These are phyloP conservation scores for Tricholoma bakamatsutake DNA, from an alignment of 768 basidiomycete genomes.

Conservation along the genomic window DNA sequence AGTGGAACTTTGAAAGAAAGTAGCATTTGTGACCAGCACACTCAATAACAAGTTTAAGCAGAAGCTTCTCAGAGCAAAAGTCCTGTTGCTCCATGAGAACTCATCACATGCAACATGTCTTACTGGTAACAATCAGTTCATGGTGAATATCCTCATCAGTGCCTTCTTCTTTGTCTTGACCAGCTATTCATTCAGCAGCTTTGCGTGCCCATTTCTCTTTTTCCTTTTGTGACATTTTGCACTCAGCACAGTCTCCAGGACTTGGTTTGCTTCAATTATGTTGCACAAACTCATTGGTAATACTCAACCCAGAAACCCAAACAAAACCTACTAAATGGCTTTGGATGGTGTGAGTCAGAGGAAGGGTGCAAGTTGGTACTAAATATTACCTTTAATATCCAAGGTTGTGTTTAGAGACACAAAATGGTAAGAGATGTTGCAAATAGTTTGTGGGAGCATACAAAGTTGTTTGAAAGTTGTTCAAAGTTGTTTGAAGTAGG, in stretches of 20 bases:
- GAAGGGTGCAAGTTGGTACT: no score
- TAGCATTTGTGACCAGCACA: slow-evolving; percentile 13
- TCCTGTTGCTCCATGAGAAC: slow-evolving; percentile 15
- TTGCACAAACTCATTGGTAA: not conserved
- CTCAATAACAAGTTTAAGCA: slow-evolving; percentile 12
- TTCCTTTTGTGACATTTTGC: slow-evolving; percentile 5
- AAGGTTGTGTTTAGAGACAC: no score
- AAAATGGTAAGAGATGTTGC: no score
- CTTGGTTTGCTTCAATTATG: slow-evolving; percentile 2
- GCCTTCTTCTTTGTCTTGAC: slow-evolving; percentile 4
- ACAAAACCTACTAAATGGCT: no score
- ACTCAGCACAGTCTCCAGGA: slow-evolving; percentile 5
- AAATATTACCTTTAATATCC: no score
- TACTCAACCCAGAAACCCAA: no score
- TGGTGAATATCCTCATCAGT: not conserved
- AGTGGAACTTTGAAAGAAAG: no score
- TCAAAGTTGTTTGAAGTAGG: no score
- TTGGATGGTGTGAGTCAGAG: no score
- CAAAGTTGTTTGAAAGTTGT: no score
- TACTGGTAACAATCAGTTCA: not conserved
- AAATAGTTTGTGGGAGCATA: no score
- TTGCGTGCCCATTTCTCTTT: slow-evolving; percentile 1
- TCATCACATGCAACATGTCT: slow-evolving; percentile 15
- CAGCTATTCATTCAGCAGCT: slow-evolving; percentile 1
- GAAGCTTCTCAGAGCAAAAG: slow-evolving; percentile 13